A percentile compares a stretch with the other conserved stretches of the same genome.
These are phyloP conservation scores for Gentiana dahurica DNA, from an alignment of 257 asterid species.

Conservation along the genomic window DNA sequence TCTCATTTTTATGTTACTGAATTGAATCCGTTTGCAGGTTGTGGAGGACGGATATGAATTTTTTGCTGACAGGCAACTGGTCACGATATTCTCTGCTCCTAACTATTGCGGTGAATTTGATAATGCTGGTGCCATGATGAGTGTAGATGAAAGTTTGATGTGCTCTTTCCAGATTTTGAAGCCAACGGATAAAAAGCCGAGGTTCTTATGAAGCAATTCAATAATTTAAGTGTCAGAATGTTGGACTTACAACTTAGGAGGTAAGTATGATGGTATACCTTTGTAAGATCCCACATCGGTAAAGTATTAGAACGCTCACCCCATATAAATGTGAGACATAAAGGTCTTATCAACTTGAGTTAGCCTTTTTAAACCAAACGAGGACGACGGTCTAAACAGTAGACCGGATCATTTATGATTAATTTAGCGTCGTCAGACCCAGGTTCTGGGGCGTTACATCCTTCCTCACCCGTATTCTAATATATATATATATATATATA, in stretches of 20 bases:
- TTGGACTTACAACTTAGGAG: slow-evolving; percentile 11
- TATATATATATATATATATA: too few species aligned
- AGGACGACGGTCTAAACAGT: too few species aligned
- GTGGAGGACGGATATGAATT: slow-evolving; percentile 86
- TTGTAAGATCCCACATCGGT: too few species aligned
- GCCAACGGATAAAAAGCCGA: slow-evolving; percentile 41
- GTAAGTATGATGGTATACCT: slow-evolving; percentile 9
- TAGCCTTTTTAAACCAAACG: too few species aligned
- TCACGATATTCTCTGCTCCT: slow-evolving; percentile 79
- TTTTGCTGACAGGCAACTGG: slow-evolving; percentile 77
- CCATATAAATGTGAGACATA: too few species aligned
- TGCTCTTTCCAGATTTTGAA: slow-evolving; percentile 84
- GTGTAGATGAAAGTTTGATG: slow-evolving; percentile 79
- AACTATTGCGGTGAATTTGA: slow-evolving; percentile 80
- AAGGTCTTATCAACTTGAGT: too few species aligned
- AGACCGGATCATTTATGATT: too few species aligned
- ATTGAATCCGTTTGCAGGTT: slow-evolving; percentile 29
- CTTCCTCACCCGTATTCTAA: too few species aligned
- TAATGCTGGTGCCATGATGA: slow-evolving; percentile 88
- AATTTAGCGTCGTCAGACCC: too few species aligned
- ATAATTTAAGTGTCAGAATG: neutral
- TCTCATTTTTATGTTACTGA: neutral
- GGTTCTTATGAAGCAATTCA: slow-evolving; percentile 18
- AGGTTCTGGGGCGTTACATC: too few species aligned
- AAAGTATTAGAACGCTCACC: too few species aligned